A percentile compares a stretch with the other conserved stretches of the same genome.
Evolutionary conservation across 2,329 filamentous ascomycete species (phyloP).

Genomic region (Escovopsis sp.): DNA sequence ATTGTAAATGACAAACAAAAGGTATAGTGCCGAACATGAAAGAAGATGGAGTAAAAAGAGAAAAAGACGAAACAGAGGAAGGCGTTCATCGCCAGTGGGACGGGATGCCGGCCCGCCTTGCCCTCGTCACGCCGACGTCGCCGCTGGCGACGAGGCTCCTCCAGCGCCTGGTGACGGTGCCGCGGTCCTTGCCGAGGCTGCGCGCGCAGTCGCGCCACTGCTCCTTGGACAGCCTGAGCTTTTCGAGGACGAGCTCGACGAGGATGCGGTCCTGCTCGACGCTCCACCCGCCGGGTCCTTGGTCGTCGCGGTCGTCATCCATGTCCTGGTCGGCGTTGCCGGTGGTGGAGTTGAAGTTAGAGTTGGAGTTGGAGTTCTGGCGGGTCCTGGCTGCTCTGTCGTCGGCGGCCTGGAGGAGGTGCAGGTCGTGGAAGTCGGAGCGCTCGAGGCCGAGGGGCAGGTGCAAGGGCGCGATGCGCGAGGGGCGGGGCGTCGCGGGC

Average conservation of each 20-base stretch:
- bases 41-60: background rate
- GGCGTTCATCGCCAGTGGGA: slow-evolving; percentile 36
- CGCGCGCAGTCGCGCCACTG: slow-evolving; percentile 56
- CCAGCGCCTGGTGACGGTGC: slow-evolving; percentile 44
- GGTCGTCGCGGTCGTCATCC: too few relatives aligned
- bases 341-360: slow-evolving; percentile 27
- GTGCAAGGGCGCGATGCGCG: slow-evolving; percentile 44
- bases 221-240: slow-evolving; percentile 46
- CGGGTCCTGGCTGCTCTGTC: slow-evolving; percentile 14
- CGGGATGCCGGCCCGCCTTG: slow-evolving; percentile 32
- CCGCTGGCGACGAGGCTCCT: slow-evolving; percentile 45
- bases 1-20: too few relatives aligned
- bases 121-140: slow-evolving; percentile 42
- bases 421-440: slow-evolving; percentile 40
- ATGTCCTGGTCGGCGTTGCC: slow-evolving; percentile 14
- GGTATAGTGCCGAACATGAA: background rate
- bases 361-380: slow-evolving; percentile 27
- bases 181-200: slow-evolving; percentile 44
- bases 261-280: slow-evolving; percentile 49
- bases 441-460: slow-evolving; percentile 45
- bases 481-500: slow-evolving; percentile 44
- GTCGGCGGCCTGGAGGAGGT: slow-evolving; percentile 18
- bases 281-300: slow-evolving; percentile 31
- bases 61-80: background rate
- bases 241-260: slow-evolving; percentile 53